Percentiles rank a stretch among this genome's conserved stretches.
These are phyloP conservation scores for Alternaria brassicae DNA, from an alignment of 2,329 filamentous ascomycete species.

Conservation along the genomic window DNA sequence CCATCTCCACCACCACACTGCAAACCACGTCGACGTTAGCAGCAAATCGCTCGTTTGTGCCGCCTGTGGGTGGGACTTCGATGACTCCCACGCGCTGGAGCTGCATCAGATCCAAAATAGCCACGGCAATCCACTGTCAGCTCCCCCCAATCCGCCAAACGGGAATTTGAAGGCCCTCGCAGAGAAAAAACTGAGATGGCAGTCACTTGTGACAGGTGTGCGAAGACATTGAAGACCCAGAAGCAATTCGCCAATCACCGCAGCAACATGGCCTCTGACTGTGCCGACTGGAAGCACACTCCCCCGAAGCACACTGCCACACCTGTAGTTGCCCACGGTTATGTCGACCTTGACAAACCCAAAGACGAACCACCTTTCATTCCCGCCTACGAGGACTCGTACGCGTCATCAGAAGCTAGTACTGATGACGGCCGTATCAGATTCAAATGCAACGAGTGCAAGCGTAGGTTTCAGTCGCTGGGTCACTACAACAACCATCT, in stretches of 20 bases:
- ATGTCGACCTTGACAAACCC: constrained; percentile 22
- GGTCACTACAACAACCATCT: constrained; percentile 26
- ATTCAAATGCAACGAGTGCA: constrained; percentile 29
- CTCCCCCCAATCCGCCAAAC: constrained; percentile 15
- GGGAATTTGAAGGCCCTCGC: constrained; percentile 9
- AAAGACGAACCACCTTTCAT: background rate
- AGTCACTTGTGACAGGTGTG: constrained; percentile 22
- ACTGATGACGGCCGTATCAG: constrained; percentile 12
- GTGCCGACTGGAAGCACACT: constrained; percentile 22
- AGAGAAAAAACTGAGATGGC: background rate
- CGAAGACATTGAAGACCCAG: constrained; percentile 14
- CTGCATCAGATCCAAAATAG: constrained; percentile 20
- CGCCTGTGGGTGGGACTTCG: constrained; percentile 23
- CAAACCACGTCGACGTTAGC: constrained; percentile 16
- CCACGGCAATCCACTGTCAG: constrained; percentile 9
- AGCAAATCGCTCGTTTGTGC: constrained; percentile 13
- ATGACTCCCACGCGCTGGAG: constrained; percentile 31
- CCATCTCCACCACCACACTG: constrained; percentile 23
- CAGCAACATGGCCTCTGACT: constrained; percentile 15
- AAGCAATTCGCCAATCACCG: constrained; percentile 20
- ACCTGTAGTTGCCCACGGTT: background rate
- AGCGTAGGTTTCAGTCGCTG: constrained; percentile 25
- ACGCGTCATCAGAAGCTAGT: constrained; percentile 9
- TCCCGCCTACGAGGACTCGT: constrained; percentile 6
- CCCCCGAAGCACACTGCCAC: background rate